These are phyloP conservation scores for Alternaria sp. DNA, from an alignment of 2,329 filamentous ascomycete genomes.

Conservation along the genomic window DNA sequence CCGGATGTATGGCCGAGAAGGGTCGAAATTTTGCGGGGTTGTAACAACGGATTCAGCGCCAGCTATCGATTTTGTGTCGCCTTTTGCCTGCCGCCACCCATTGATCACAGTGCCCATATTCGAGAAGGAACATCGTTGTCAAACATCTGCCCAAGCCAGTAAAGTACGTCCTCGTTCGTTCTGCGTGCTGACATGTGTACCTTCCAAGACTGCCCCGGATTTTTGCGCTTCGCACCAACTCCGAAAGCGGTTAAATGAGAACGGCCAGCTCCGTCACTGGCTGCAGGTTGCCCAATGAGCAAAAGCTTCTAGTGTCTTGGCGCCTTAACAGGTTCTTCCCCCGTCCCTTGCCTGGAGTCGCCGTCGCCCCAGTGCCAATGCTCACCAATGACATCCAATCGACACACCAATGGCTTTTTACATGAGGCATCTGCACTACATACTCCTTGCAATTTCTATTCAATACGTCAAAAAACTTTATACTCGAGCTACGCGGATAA, in stretches of 20 bases:
- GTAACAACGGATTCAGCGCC: constrained; percentile 6
- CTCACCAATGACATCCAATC: constrained; percentile 28
- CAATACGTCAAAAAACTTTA: neutral
- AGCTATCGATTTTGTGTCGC: constrained; percentile 13
- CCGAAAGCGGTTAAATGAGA: constrained; percentile 30
- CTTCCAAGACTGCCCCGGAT: constrained; percentile 33
- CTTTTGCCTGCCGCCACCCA: constrained; percentile 7
- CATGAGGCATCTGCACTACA: constrained; percentile 31
- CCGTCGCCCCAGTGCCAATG: constrained; percentile 17
- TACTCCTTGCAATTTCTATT: constrained; percentile 10
- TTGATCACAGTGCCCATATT: neutral
- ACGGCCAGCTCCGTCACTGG: constrained; percentile 17
- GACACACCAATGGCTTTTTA: constrained; percentile 8
- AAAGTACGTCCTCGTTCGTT: constrained; percentile 4
- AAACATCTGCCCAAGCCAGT: neutral
- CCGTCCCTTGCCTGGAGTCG: constrained; percentile 17
- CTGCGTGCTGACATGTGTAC: constrained; percentile 6
- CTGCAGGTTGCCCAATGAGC: constrained; percentile 24
- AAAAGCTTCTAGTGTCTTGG: constrained; percentile 32
- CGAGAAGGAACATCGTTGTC: neutral
- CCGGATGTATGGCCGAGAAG: constrained; percentile 33
- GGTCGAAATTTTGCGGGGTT: constrained; percentile 31
- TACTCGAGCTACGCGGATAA: neutral
- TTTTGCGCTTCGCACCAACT: constrained; percentile 21
- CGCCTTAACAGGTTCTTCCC: constrained; percentile 28